A percentile compares a stretch with the other conserved stretches of the same genome.
Conservation (phyloP, 768 basidiomycete species). For the Xanthoconium stramineum region DNA sequence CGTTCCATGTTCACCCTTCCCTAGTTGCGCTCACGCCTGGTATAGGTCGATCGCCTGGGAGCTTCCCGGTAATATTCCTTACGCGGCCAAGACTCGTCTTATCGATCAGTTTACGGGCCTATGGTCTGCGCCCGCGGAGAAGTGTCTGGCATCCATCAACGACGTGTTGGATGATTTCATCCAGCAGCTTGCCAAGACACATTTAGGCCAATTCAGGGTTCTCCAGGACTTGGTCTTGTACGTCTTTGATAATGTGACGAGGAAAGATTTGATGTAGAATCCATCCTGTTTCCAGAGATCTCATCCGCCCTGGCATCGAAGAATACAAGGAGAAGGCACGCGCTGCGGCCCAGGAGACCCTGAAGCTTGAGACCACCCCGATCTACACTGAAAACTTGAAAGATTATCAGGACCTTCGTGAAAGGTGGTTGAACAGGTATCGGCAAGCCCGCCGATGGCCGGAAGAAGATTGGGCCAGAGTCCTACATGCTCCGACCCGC, state of each 20-base stretch:
- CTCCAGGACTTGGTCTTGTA: conserved; percentile 38
- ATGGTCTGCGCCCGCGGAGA: conserved; percentile 37
- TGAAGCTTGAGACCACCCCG: conserved; percentile 38
- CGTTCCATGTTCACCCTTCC: background rate
- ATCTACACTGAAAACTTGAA: conserved; percentile 37
- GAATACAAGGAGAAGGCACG: conserved; percentile 23
- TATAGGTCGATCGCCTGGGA: conserved; percentile 43
- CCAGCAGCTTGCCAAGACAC: conserved; percentile 24
- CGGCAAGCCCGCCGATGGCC: conserved; percentile 8
- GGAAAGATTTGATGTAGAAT: background rate
- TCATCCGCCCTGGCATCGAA: conserved; percentile 30
- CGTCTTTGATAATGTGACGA: conserved; percentile 2
- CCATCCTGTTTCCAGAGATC: conserved; percentile 17
- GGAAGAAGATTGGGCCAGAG: background rate
- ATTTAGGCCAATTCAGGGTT: conserved; percentile 40
- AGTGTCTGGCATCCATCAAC: conserved; percentile 34
- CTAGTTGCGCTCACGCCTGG: background rate
- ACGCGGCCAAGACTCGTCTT: conserved; percentile 36
- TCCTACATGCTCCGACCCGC: too few species aligned
- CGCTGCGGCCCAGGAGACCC: conserved; percentile 29
- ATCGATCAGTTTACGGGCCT: conserved; percentile 33
- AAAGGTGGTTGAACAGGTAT: conserved; percentile 27
- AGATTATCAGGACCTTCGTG: conserved; percentile 20
- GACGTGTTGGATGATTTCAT: conserved; percentile 31
- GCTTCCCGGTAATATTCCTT: conserved; percentile 40